Evolutionary conservation across 2,329 filamentous ascomycete genomes (phyloP).

Genomic region (Sclerotinia borealis): DNA sequence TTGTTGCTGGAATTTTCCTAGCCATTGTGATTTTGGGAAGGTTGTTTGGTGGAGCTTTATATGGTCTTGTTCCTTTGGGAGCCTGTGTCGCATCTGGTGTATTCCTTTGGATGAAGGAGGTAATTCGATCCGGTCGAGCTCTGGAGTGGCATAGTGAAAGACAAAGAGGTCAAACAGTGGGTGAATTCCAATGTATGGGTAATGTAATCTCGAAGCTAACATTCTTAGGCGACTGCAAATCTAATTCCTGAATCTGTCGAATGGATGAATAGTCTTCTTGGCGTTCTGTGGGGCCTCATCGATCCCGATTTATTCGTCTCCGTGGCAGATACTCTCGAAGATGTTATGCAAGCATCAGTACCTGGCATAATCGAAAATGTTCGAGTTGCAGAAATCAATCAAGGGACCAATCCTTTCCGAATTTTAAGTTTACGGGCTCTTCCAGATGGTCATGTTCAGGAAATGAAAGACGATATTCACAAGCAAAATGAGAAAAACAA

Average conservation of each 20-base stretch:
- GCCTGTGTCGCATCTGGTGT: constrained; percentile 69
- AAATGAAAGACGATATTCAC: constrained; percentile 76
- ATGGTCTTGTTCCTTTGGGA: constrained; percentile 69
- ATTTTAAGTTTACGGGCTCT: constrained; percentile 83
- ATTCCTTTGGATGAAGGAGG: constrained; percentile 84
- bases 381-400: constrained; percentile 88
- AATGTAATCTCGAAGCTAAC: background rate
- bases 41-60: constrained; percentile 70
- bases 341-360: constrained; percentile 95
- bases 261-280: constrained; percentile 90
- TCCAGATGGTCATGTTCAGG: constrained; percentile 72
- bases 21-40: constrained; percentile 72
- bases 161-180: constrained; percentile 69
- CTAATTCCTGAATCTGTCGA: constrained; percentile 88
- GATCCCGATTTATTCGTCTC: constrained; percentile 92
- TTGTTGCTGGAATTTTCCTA: constrained; percentile 66
- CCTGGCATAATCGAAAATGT: constrained; percentile 91
- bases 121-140: constrained; percentile 74
- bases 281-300: constrained; percentile 81
- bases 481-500: constrained; percentile 74
- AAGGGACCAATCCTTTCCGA: constrained; percentile 84
- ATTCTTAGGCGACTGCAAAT: constrained; percentile 63
- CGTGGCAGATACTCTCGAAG: constrained; percentile 87
- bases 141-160: constrained; percentile 86
- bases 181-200: constrained; percentile 14